Base-by-base conservation (phyloP, 176 grass and related monocot genomes). In the Leersia perrieri region DNA sequence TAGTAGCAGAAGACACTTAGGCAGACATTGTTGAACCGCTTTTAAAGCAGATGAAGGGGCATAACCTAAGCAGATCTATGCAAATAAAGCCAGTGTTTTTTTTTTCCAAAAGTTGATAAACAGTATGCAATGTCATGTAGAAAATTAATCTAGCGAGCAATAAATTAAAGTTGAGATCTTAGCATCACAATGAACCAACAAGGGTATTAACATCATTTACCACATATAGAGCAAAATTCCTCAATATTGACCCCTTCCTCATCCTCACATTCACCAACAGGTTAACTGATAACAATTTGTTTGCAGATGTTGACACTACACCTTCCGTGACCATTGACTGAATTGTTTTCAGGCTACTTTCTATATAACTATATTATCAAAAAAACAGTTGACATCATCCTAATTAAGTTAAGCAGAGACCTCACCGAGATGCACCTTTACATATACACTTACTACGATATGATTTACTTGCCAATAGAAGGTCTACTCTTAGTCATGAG, bases 401-500 rank as follows among this genome's bases (percentile, higher is more conserved):
- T 66, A 61, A 86, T 33, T 68, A 86, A 72, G 68, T 9, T 58
- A 23, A 86, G 49, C 44, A 72, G 35, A 72, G 33, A 81, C 15
- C 6, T 72, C 27, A 10, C 12, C n/a, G 60, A 20, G 31, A 10
- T 44, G 18, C 68, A 72, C 18, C 45, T 72, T 32, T 30, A 72
- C 49, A 80, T 73, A 33, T 64, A 22, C 33, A 76, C 57, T 63
- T 62, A 38, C 29, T 58, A 72, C 32, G 68, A 27, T 20, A 68
- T 9, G 47, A 41, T 77, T 68, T 32, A 25, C n/a, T 77, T 36
- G 30, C 14, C 33, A 26, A 65, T 36, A 16, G 45, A 44, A 81
- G 49, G 34, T 40, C 70, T 70, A 55, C 40, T 64, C 84, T 87
- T 87, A 29, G 57, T 76, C 75, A 83, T 80, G 27, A 87, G 84